Percentiles rank a stretch among this genome's conserved stretches.
Evolutionary conservation across 2,329 filamentous ascomycete genomes (phyloP).

Genomic region (Beauveria pseudobassiana): DNA sequence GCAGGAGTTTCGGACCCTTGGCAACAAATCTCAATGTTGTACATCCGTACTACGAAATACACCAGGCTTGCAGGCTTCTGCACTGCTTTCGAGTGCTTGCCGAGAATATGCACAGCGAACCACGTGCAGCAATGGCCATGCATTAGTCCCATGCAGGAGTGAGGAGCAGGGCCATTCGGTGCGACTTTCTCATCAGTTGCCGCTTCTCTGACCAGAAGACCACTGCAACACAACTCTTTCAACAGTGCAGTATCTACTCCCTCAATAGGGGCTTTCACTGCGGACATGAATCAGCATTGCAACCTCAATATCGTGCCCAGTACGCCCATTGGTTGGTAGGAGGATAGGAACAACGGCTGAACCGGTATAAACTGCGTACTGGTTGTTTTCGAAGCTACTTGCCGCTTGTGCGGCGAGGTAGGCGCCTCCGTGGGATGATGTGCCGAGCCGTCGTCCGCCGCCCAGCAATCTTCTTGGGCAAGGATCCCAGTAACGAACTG

Average conservation of each 20-base stretch:
- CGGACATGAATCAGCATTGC: no score
- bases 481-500: not conserved
- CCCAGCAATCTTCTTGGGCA: not conserved
- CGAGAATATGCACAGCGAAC: not conserved
- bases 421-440: not conserved
- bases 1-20: not conserved
- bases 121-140: not conserved
- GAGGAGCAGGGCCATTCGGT: not conserved
- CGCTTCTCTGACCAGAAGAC: not conserved
- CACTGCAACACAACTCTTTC: not conserved
- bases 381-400: not conserved
- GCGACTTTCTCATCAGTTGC: not conserved
- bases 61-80: not conserved
- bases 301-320: no score
- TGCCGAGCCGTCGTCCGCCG: not conserved
- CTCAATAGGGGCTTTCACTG: no score
- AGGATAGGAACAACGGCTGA: no score
- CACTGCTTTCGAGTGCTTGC: not conserved
- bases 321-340: no score
- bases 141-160: not conserved
- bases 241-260: no score
- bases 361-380: no score
- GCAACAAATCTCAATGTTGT: not conserved
- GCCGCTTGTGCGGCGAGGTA: not conserved
- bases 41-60: not conserved